Evolutionary conservation across 2,329 filamentous ascomycete species (phyloP), one percentile per base, ranked within the genome.

Genomic region (Aspergillus eucalypticola): DNA sequence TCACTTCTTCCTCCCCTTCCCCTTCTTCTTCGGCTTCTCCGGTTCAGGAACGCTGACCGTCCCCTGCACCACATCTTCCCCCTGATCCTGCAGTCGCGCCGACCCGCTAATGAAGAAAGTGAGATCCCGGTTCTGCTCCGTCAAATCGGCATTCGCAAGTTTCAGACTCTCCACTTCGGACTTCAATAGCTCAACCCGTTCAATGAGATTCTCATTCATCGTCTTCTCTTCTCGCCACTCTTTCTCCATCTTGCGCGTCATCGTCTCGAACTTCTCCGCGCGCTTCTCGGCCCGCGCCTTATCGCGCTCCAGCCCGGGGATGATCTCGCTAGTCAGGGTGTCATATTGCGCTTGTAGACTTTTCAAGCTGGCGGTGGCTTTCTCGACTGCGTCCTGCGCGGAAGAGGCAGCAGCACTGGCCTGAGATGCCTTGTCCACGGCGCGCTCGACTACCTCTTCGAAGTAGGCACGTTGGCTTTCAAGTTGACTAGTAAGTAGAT

Each of bases 391-490:
- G 0, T 86, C 80, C 87, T 38, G 89, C 85, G 78, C 78, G 2
- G 72, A 63, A 0, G 68, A 58, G 7, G 79, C 78, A 0, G 85
- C 82, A 0, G 86, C 82, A 0, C 86, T 83, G 0, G 93, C 91
- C 69, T 89, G 86, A 1, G 88, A 84, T 0, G 93, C 93, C 78
- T 98, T 98, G 75, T 96, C 91, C 0, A 90, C 92, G 0, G 92
- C 91, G 64, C 96, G 92, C 69, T 88, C 89, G 55, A 99, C 85
- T 74, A 96, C 87, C 67, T 96, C 94, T 74, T 98, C 94, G 68
- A 96, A 99, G 76, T 98, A 99, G 0, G 90, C 84, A 8, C 95
- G 86, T 74, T 99, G 95, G 46, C 89, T 92, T 73, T 98, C 95
- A 2, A 99, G 86, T 72, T 99, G 95, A 61, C 89, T 93, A 3